Evolutionary conservation across 352 stramenopile species (phyloP), one percentile per base, ranked within the genome.

Genomic region (Phytophthora tentaculata): DNA sequence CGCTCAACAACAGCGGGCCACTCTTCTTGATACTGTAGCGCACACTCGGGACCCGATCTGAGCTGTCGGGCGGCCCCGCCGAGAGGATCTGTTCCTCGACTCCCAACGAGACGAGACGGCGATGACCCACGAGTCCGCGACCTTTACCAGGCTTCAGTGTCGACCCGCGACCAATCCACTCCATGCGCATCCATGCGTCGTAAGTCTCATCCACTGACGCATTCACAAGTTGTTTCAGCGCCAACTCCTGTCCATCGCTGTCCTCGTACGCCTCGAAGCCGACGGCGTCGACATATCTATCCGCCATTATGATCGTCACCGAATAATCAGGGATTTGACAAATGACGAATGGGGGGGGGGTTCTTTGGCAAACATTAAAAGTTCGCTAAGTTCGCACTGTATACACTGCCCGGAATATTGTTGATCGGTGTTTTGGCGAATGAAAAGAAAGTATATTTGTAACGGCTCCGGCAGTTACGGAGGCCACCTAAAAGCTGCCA

Each of bases 81-180:
- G 78, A 83, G 8, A 87, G 50, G 23, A 92, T 89, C 62, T 88
- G 65, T 48, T 92, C 83, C 37, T 77, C 56, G 26, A 90, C 76
- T 5, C 80, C 79, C 1, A 84, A 62, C 14, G 71, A 70, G 29
- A 89, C 61, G 1, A 64, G 35, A 9, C 79, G 80, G 19, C 74
- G 57, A 50, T 87, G 73, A 16, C 84, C 80, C 5, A 84, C 71
- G 37, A 79, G 64, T 9, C 78, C 81, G 10, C 78, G 74, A 13
- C 80, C 81, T 41, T 63, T 41, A 6, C 84, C 76, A 19, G 64
- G 58, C 35, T 62, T 69, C 13, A 84, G 17, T 12, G 83, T 81
- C 45, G 69, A 61, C 3, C 72, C 51, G 29, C 66, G 53, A 1
- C 58, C 65, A 8, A 74, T 14, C 84, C 84, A 90, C 41, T 79